Evolutionary conservation across 1,139 yeast genomes (phyloP), one percentile per base, ranked within the genome.

Genomic region (Yamadazyma triangularis): DNA sequence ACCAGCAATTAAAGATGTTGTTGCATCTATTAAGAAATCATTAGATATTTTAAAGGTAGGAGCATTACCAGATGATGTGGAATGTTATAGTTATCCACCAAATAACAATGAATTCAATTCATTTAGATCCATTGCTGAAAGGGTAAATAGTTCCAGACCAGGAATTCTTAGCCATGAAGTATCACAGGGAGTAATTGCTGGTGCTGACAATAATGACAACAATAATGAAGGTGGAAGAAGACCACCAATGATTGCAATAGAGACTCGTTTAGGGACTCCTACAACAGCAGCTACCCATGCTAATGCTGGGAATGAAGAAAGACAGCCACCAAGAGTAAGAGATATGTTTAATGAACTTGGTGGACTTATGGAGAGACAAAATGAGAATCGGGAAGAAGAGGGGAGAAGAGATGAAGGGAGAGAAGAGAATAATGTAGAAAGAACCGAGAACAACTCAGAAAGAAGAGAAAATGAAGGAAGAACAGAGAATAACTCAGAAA

Each of bases 101-200:
- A 45, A 41, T 13, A 41, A 45, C 4, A 34, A 51, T 19, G 40
- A 53, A 15, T 64, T 60, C 22, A 39, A 56, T 11, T 38, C 53
- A 15, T 51, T 60, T 33, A 45, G 60, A 18, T 42, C 53, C 7
- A 34, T 56, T 11, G 62, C 67, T 1, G 56, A 51, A 26, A 34
- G 66, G 24, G 56, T 62, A n/a, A 64, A 62, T 34, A 39, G 58
- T 11, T 37, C 45, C 8, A 50, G 65, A 19, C 72, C 73, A 4
- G 55, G 54, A 16, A 63, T 67, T 9, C 48, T 65, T 20, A 64
- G 60, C 8, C 67, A 60, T 8, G 71, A 64, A 26, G 64, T 60
- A 4, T 47, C 58, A n/a, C 72, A 64, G 34, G 58, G 60, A 27
- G 53, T 65, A 23, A 33, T 60, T 37, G 59, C 64, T 2, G 50